These are phyloP conservation scores for Trichoderma cornu-damae DNA, from an alignment of 2,329 filamentous ascomycete genomes.

Conservation along the genomic window DNA sequence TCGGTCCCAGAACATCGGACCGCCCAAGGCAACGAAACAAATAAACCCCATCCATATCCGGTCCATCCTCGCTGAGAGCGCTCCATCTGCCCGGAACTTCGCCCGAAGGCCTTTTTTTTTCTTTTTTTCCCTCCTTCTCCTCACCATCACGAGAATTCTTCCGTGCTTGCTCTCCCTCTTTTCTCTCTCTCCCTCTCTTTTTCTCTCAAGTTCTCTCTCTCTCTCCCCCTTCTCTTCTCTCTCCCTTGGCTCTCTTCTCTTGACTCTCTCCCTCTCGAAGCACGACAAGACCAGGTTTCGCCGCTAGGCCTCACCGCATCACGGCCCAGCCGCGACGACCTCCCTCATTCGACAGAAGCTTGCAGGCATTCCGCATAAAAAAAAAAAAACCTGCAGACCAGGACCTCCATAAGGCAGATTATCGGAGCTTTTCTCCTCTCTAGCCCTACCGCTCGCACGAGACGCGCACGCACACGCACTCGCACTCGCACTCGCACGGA, in stretches of 20 bases:
- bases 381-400: not conserved
- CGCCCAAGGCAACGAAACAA: no score
- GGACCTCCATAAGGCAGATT: not conserved
- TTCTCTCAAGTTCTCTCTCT: no score
- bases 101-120: not conserved
- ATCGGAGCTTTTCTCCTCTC: not conserved
- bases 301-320: conserved; percentile 15
- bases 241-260: conserved; percentile 3
- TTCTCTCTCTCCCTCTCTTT: not conserved
- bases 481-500: not conserved
- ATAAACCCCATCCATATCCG: conserved; percentile 6
- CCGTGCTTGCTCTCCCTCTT: not conserved
- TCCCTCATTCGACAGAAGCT: not conserved
- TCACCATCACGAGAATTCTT: not conserved
- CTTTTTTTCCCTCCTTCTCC: not conserved
- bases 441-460: conserved; percentile 9
- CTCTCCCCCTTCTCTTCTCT: not conserved
- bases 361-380: conserved; percentile 5
- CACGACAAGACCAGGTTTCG: not conserved
- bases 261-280: not conserved
- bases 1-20: not conserved
- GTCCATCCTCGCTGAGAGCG: not conserved
- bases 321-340: conserved; percentile 10
- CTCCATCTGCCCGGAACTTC: not conserved
- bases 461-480: not conserved